Evolutionary conservation across 1,139 yeast genomes (phyloP), one percentile per base, ranked within the genome.

Genomic region (Zygoascus sp.): DNA sequence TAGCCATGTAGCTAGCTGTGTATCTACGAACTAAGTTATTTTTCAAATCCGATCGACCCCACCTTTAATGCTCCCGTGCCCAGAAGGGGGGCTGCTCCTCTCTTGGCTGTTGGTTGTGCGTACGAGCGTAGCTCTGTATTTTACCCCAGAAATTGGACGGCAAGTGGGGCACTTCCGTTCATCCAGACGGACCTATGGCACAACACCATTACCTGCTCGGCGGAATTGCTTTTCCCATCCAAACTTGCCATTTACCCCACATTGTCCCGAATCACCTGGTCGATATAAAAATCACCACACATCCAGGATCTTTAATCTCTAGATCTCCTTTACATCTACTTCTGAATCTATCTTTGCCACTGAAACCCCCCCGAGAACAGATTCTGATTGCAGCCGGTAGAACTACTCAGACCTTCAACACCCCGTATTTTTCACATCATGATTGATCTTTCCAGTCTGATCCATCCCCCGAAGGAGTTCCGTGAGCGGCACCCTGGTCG

Each of bases 401-500:
- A n/a, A n/a, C n/a, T n/a, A n/a, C n/a, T n/a, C n/a, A n/a, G n/a
- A n/a, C n/a, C n/a, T n/a, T n/a, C n/a, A n/a, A n/a, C n/a, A n/a
- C n/a, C n/a, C n/a, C n/a, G n/a, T n/a, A n/a, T n/a, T n/a, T n/a
- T n/a, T n/a, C n/a, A n/a, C 17, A 22, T 30, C 22, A 41, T 34
- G 39, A 23, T 32, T 23, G 40, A 32, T 41, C 32, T 34, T 15
- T 22, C 20, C 10, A 27, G 28, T 15, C 20, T 42, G 23, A 35
- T 42, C 19, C 45, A 42, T 23, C 84, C 83, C 13, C 86, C 87
- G 16, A 57, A 64, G 46, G 85, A 83, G 25, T 81, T 80, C 65
- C 40, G 50, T 22, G 55, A 56, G 16, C 62, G 62, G 32, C 70
- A 67, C 52, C 70, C 69, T 5, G 50, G 57, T 13, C 51, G 55